Evolutionary conservation across 768 basidiomycete species (phyloP).

Genomic region (Rhodotorula babjevae): DNA sequence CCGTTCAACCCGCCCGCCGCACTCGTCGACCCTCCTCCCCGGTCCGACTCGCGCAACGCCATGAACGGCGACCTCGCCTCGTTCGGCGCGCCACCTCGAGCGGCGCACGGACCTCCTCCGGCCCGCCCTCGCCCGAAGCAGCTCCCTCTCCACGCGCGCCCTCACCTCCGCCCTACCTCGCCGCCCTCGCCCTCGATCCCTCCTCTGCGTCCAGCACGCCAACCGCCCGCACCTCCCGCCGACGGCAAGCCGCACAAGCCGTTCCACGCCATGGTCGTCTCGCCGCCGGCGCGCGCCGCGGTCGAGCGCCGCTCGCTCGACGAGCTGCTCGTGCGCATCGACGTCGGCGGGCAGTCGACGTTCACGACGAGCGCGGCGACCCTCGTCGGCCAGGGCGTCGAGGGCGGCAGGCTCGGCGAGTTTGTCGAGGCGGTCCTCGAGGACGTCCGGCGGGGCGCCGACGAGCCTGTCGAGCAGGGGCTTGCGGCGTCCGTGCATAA

Average conservation of each 20-base stretch:
- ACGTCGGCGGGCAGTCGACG: conserved; percentile 17
- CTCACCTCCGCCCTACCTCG: neutral
- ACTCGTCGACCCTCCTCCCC: conserved; percentile 20
- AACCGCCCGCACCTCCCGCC: neutral
- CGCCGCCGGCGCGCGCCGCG: neutral
- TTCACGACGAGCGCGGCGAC: conserved; percentile 21
- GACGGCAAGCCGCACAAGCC: neutral
- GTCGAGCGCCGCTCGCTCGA: neutral
- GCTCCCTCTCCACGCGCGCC: neutral
- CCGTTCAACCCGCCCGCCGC: neutral
- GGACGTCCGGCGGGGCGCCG: neutral
- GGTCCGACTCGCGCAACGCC: conserved; percentile 28
- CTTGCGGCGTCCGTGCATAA: too few species aligned
- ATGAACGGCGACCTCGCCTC: neutral
- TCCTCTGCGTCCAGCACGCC: neutral
- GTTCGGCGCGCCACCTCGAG: too few species aligned
- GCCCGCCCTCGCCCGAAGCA: conserved; percentile 10
- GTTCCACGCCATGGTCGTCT: conserved; percentile 2
- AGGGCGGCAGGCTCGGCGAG: conserved; percentile 9
- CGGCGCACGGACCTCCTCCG: neutral
- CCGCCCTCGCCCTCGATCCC: neutral
- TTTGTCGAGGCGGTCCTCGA: conserved; percentile 8
- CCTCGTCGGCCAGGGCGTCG: neutral
- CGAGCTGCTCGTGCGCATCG: conserved; percentile 18
- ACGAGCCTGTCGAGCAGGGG: too few species aligned